Evolutionary conservation across 1,139 yeast genomes (phyloP), one percentile per base, ranked within the genome.

Genomic region (Candida sp.): DNA sequence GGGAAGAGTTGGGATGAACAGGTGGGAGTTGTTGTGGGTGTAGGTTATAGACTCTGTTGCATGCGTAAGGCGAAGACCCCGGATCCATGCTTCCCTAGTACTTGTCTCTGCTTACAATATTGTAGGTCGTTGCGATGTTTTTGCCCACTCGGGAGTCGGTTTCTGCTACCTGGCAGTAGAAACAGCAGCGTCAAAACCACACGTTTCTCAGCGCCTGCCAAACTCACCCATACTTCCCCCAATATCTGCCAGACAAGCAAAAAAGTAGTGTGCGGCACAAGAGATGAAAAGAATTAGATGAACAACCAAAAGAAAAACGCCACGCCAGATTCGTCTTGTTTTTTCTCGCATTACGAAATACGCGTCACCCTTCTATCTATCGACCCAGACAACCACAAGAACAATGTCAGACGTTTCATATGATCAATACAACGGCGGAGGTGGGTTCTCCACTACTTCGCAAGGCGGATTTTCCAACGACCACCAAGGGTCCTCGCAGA

Each of bases 381-480:
- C 38, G 27, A 34, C 8, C 17, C 7, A 28, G n/a, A 23, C 11
- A n/a, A 25, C 34, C 3, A 26, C 11, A 8, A 33, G n/a, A 5
- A 37, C 8, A 39, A 65, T 66, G 69, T 57, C 67, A 38, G 67
- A 64, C 31, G 63, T 37, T 34, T 54, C 52, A 27, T 54, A 58
- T 46, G 66, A 57, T 51, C 66, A 65, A 28, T 48, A 58, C 42
- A 63, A 57, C 49, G 68, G 66, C 25, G 77, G 17, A 17, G 17
- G 72, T 17, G 73, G 73, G 5, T 67, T 64, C 54, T 57, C 60
- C 27, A 66, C 66, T 54, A 66, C 61, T 42, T 44, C 63, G 53
- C 42, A 61, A 58, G 76, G 78, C 28, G 79, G 77, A 3, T 77
- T 73, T 51, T 63, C 61, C 47, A 58, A 62, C 41, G 73, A 67